These are phyloP conservation scores for Yamadazyma conglobata DNA, from an alignment of 1,139 yeast genomes.

Conservation along the genomic window DNA sequence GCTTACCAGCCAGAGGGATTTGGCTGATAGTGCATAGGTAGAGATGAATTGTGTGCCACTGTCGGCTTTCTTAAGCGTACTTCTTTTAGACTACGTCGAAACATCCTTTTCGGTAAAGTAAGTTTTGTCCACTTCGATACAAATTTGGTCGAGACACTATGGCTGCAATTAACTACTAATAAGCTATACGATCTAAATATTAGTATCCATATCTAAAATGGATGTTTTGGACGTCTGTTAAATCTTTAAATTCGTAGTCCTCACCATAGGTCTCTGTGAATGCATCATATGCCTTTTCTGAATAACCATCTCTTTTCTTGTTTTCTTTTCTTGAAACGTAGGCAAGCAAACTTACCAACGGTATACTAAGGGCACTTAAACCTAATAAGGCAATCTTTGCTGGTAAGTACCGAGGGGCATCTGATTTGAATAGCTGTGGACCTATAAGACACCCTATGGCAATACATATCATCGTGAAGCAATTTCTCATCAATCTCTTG, in stretches of 20 bases:
- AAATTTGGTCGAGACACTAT: too few species aligned
- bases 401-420: constrained; percentile 28
- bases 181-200: too few species aligned
- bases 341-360: constrained; percentile 26
- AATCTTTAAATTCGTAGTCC: constrained; percentile 28
- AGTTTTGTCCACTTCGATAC: too few species aligned
- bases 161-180: too few species aligned
- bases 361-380: constrained; percentile 29
- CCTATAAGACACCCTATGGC: constrained; percentile 37
- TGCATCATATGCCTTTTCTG: constrained; percentile 11
- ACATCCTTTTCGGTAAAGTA: too few species aligned
- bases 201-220: constrained; percentile 31
- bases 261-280: constrained; percentile 18
- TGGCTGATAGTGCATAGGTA: too few species aligned
- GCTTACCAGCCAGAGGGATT: too few species aligned
- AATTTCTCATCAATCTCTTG: constrained; percentile 28
- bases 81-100: too few species aligned
- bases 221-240: constrained; percentile 35
- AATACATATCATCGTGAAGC: constrained; percentile 32
- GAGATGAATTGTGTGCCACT: too few species aligned
- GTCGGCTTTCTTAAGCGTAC: too few species aligned
- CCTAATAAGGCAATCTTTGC: constrained; percentile 36
- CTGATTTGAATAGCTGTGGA: constrained; percentile 35
- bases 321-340: constrained; percentile 26
- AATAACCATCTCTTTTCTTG: constrained; percentile 18